Evolutionary conservation across 306 rosid species (phyloP).

Genomic region (Prunus davidiana): DNA sequence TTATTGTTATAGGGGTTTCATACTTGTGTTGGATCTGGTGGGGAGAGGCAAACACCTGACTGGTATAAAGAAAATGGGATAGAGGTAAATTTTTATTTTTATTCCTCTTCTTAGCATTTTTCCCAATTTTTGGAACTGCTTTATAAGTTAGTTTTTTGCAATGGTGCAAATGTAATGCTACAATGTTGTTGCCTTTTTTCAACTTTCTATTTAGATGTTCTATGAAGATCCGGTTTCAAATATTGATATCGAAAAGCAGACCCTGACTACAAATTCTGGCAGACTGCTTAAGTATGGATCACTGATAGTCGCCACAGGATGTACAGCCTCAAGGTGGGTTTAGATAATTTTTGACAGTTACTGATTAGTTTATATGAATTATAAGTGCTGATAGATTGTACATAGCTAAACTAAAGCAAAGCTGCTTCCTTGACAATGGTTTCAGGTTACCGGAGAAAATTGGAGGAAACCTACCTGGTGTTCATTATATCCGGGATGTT

Average conservation of each 20-base stretch:
- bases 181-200: slow-evolving; percentile 7
- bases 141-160: neutral
- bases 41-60: slow-evolving; percentile 90
- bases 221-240: slow-evolving; percentile 68
- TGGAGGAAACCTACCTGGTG: slow-evolving; percentile 87
- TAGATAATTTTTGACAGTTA: slow-evolving; percentile 6
- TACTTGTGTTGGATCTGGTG: slow-evolving; percentile 97
- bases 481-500: slow-evolving; percentile 89
- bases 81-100: slow-evolving; percentile 51
- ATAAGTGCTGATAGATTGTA: slow-evolving; percentile 3
- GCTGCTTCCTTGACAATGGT: slow-evolving; percentile 23
- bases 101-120: neutral
- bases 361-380: neutral
- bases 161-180: neutral
- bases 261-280: slow-evolving; percentile 72
- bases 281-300: slow-evolving; percentile 84
- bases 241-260: slow-evolving; percentile 64
- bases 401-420: slow-evolving; percentile 10
- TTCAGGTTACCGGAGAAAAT: slow-evolving; percentile 81
- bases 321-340: slow-evolving; percentile 74
- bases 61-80: slow-evolving; percentile 91
- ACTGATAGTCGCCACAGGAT: slow-evolving; percentile 78
- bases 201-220: slow-evolving; percentile 47
- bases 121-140: neutral
- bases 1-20: slow-evolving; percentile 69